phyloP scores from a whole-genome alignment of 1,284 basidiomycete genomes.

The Paramarasmius palmivorus region DNA sequence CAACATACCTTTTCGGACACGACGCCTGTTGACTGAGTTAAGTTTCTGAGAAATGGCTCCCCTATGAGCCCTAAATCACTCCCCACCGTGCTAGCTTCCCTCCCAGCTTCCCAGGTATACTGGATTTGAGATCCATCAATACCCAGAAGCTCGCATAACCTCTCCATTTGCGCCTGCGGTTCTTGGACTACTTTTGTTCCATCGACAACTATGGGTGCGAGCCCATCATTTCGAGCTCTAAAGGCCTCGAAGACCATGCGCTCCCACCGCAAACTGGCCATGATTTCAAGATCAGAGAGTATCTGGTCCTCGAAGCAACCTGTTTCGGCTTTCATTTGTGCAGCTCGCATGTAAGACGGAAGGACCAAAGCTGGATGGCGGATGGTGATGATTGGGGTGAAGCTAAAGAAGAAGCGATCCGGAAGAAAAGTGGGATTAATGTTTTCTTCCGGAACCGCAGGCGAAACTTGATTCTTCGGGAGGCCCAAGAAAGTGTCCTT shows the following conservation, averaged over 20 bases:
- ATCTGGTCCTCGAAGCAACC: too few relatives aligned
- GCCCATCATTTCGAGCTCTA: not conserved
- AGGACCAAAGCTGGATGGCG: not conserved
- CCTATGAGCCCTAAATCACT: too few relatives aligned
- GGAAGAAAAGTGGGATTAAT: not conserved
- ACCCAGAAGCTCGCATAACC: not conserved
- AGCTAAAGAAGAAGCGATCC: not conserved
- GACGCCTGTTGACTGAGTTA: too few relatives aligned
- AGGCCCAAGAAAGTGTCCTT: not conserved
- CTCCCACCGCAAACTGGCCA: not conserved
- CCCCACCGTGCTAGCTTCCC: too few relatives aligned
- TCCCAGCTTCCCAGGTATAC: not conserved
- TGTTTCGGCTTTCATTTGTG: too few relatives aligned
- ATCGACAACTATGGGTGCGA: not conserved
- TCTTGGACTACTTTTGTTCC: not conserved
- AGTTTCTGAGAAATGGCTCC: too few relatives aligned
- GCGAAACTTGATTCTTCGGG: too few relatives aligned
- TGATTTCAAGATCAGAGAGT: not conserved
- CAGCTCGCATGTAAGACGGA: not conserved
- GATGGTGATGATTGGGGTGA: not conserved
- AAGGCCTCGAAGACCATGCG: not conserved
- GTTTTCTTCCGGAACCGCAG: not conserved
- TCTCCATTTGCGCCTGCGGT: not conserved
- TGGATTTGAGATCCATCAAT: not conserved
- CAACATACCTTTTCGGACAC: too few relatives aligned